A percentile compares a stretch with the other conserved stretches of the same genome.
Evolutionary conservation across 1,284 basidiomycete species (phyloP).

Genomic region (Malassezia restricta): DNA sequence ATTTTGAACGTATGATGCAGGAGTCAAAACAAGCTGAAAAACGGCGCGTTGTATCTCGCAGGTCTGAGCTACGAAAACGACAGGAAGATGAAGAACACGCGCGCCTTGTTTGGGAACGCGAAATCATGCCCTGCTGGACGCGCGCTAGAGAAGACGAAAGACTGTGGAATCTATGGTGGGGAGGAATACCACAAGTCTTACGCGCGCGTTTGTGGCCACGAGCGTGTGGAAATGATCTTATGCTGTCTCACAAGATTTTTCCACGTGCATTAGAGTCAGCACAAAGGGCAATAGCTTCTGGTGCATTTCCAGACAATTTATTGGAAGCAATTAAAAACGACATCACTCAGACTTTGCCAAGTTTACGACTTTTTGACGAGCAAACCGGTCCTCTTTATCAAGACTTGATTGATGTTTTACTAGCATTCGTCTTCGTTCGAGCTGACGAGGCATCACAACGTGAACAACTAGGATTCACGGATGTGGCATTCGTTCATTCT

Average conservation of each 20-base stretch:
- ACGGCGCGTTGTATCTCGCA: constrained; percentile 22
- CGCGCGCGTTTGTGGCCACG: constrained; percentile 75
- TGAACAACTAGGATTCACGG: not conserved
- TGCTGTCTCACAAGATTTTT: constrained; percentile 52
- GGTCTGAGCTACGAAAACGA: constrained; percentile 13
- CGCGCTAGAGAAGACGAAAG: constrained; percentile 57
- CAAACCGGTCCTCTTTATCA: constrained; percentile 68
- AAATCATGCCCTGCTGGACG: constrained; percentile 71
- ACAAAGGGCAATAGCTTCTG: constrained; percentile 4
- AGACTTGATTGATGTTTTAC: constrained; percentile 73
- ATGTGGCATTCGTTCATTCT: not conserved
- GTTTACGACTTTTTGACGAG: constrained; percentile 71
- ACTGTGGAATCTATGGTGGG: constrained; percentile 75
- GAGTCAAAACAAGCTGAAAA: constrained; percentile 25
- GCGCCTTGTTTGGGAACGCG: constrained; percentile 61
- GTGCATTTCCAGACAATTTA: constrained; percentile 42
- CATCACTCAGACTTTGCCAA: constrained; percentile 65
- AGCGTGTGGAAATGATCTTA: constrained; percentile 75
- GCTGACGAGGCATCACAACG: constrained; percentile 58
- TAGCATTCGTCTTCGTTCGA: constrained; percentile 79
- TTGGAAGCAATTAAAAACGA: constrained; percentile 68
- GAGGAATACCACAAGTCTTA: constrained; percentile 73
- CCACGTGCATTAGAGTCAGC: constrained; percentile 14
- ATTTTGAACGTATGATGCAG: constrained; percentile 62
- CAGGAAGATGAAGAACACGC: constrained; percentile 54